Base-by-base conservation (phyloP, 257 asterid species). In the Lantana camara region DNA sequence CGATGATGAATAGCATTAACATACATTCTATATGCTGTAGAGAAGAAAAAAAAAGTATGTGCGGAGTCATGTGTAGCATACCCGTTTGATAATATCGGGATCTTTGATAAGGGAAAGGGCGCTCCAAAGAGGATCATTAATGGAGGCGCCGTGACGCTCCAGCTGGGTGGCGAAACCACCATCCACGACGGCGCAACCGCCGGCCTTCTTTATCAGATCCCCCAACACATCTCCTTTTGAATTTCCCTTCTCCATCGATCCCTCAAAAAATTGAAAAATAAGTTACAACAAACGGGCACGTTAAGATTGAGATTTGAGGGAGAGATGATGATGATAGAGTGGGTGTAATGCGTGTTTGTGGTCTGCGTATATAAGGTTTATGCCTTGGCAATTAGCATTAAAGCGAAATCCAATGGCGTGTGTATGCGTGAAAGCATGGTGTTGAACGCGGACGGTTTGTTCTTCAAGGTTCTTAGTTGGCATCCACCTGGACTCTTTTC, bases 91-190 rank as follows among this genome's bases (percentile, higher is more conserved):
- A 10, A 89, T 86, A 63, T 84, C 66, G 20, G 91, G 95, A 27
- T 76, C 77, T 66, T 84, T 84, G 66, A 89, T 80, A 22, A 89
- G 83, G 70, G 85, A 89, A 56, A 89, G 80, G 19, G 96, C 91
- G 56, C 91, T 88, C 97, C 96, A 90, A 7, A 90, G 87, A 19
- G 97, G 95, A 65, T 90, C 97, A 51, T 90, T 75, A 44, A 90
- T 82, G 73, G 73, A 52, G 57, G 96, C 96, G 40, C 96, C 96
- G 51, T 83, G 93, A 17, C 19, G 71, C 77, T 87, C 88, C 2
- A 90, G 82, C 73, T 87, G 87, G 58, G 96, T 90, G 50, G 96
- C 89, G 65, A 90, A 85, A 46, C 97, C 96, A 10, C 97, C 96
- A 30, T 90, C 97, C 57, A 90, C 73, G 62, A 90, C 90, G 60